Evolutionary conservation across 192 early-diverging fungal species (phyloP), one percentile per base, ranked within the genome.

Genomic region (Backusella luteola): DNA sequence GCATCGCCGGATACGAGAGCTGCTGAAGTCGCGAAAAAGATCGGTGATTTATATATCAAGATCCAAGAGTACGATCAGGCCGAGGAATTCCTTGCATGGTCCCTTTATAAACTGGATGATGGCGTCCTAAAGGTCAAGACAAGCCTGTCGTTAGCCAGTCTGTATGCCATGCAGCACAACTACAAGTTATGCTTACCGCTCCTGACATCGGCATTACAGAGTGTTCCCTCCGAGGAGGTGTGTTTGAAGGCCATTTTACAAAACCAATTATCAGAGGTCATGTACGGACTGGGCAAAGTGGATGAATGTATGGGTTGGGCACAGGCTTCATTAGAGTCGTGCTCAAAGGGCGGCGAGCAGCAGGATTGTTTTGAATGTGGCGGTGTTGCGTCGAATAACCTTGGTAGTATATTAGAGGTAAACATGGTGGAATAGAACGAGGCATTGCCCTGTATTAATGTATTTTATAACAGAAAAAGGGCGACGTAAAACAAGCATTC

Each of bases 271-370:
- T 83, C 85, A 14, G 89, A 90, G 66, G 79, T 84, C 0, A 68
- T 90, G 17, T 86, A 76, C 72, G 89, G 79, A 0, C 46, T 84
- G 46, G 71, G 81, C 15, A 85, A 88, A 67, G 32, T 79, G 23
- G 84, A 90, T 17, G 87, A 87, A 26, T 87, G 87, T 3, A 53
- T 90, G 38, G 88, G 88, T 3, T 90, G 88, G 88, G 78, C 86
- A 59, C 88, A 90, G 34, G 80, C 82, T 70, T 79, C 87, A 3
- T 76, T 90, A 34, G 71, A 67, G 23, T 85, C 84, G 21, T 80
- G 84, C 53, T 81, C 85, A 29, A 70, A 69, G n/a, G 81, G 78
- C 1, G 67, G 35, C 7, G 67, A 73, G 1, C 15, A 29, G 12
- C 79, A 81, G 32, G 86, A 88, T 72, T 90, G 88, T 69, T 79